phyloP scores from a whole-genome alignment of 83 land plant species.

The Thuja plicata region DNA sequence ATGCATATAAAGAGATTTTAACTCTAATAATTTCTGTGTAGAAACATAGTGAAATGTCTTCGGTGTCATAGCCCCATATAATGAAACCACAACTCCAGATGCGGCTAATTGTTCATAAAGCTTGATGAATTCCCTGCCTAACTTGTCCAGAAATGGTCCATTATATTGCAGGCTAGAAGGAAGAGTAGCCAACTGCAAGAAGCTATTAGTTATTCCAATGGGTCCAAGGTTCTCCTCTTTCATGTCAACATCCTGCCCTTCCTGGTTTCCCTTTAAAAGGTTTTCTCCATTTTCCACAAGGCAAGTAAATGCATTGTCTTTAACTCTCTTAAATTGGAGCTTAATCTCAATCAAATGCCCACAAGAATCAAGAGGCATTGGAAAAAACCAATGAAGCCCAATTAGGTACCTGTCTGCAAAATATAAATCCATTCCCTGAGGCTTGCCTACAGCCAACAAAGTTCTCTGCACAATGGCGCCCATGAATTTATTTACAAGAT shows the following conservation, averaged over 20 bases:
- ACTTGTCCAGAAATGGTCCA: constrained; percentile 18
- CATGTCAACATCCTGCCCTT: constrained; percentile 13
- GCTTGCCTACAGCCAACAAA: constrained; percentile 26
- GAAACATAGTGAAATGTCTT: background rate
- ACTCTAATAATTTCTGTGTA: background rate
- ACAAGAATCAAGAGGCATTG: constrained; percentile 14
- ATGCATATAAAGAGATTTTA: background rate
- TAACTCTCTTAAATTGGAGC: constrained; percentile 27
- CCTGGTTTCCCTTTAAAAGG: constrained; percentile 15
- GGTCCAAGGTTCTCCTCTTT: constrained; percentile 20
- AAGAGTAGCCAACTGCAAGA: constrained; percentile 22
- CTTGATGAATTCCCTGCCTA: constrained; percentile 29
- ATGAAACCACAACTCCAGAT: background rate
- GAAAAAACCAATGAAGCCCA: constrained; percentile 24
- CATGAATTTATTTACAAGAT: constrained; percentile 30
- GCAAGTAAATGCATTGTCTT: constrained; percentile 20
- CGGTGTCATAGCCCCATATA: background rate
- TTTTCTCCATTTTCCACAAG: constrained; percentile 23
- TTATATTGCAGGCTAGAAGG: constrained; percentile 27
- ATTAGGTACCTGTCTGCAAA: constrained; percentile 29
- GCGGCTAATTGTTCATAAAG: constrained; percentile 18
- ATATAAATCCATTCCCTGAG: constrained; percentile 22
- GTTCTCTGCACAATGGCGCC: constrained; percentile 25
- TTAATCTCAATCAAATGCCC: constrained; percentile 8
- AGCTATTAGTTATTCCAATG: constrained; percentile 17